Percentiles rank a stretch among this genome's conserved stretches.
Evolutionary conservation across 2,329 filamentous ascomycete species (phyloP).

Genomic region (Trichoderma sp.): DNA sequence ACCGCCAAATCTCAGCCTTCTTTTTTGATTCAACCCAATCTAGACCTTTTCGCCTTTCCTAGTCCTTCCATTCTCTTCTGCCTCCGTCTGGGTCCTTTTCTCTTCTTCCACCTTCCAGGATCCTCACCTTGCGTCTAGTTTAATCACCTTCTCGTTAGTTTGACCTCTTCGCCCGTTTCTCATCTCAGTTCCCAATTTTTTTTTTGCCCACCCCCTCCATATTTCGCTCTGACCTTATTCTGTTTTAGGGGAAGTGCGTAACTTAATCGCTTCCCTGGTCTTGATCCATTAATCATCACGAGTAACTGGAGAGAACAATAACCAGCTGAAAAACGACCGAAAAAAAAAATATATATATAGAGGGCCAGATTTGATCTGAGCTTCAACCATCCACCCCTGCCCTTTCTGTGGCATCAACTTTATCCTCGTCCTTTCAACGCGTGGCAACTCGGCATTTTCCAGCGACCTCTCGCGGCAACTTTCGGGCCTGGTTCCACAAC

Average conservation of each 20-base stretch:
- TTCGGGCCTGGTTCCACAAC: conserved; percentile 20
- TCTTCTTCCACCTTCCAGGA: background rate
- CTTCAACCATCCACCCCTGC: background rate
- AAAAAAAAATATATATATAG: background rate
- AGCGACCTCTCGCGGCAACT: conserved; percentile 17
- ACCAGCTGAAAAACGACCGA: background rate
- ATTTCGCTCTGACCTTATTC: background rate
- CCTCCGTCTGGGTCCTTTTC: background rate
- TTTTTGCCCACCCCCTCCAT: background rate
- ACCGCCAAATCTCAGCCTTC: conserved; percentile 25
- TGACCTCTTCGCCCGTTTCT: conserved; percentile 12
- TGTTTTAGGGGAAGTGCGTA: background rate
- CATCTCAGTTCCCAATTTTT: background rate
- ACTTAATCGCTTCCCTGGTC: background rate
- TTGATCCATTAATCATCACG: background rate
- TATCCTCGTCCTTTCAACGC: conserved; percentile 11
- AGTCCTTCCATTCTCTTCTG: background rate
- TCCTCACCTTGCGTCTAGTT: background rate
- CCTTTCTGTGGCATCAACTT: background rate
- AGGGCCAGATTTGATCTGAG: background rate
- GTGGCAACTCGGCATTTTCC: conserved; percentile 18
- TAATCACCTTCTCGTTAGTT: background rate
- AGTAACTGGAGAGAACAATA: background rate
- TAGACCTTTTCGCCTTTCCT: background rate
- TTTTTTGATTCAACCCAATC: conserved; percentile 24